A percentile compares a stretch with the other conserved stretches of the same genome.
These are phyloP conservation scores for Emmonsiellopsis sp. DNA, from an alignment of 2,329 filamentous ascomycete species.

Conservation along the genomic window DNA sequence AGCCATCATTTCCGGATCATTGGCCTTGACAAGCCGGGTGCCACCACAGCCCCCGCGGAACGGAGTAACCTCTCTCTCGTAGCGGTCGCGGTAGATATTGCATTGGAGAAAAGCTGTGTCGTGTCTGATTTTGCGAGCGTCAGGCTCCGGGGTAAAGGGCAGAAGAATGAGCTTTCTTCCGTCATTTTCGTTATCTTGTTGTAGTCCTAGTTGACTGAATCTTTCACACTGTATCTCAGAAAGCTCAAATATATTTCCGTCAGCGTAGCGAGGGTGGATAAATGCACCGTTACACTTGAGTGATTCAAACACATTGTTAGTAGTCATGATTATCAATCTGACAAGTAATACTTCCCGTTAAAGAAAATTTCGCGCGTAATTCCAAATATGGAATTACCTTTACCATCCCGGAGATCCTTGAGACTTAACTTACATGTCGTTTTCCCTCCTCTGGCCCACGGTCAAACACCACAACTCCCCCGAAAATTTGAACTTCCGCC, in stretches of 20 bases:
- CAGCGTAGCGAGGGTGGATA: neutral
- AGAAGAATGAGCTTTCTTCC: neutral
- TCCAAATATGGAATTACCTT: neutral
- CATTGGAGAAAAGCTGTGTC: neutral
- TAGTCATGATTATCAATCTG: too few relatives aligned
- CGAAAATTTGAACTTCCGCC: slow-evolving; percentile 5
- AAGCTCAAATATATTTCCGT: slow-evolving; percentile 1
- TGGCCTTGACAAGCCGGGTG: too few relatives aligned
- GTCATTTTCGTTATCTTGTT: neutral
- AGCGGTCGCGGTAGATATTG: slow-evolving; percentile 4
- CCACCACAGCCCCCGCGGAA: neutral
- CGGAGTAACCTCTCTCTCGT: neutral
- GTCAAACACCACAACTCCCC: slow-evolving; percentile 4
- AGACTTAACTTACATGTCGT: neutral
- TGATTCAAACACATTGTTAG: too few relatives aligned
- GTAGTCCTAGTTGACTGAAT: neutral
- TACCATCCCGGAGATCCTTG: too few relatives aligned
- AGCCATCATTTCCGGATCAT: too few relatives aligned
- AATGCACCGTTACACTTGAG: neutral
- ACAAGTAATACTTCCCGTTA: neutral
- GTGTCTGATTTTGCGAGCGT: neutral
- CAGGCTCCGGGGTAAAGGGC: neutral
- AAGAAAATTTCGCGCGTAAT: neutral
- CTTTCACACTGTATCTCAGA: neutral
- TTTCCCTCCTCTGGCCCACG: slow-evolving; percentile 1